Evolutionary conservation across 163 green algal genomes (phyloP), one percentile per base, ranked within the genome.

Genomic region (Chloroidium sp.): DNA sequence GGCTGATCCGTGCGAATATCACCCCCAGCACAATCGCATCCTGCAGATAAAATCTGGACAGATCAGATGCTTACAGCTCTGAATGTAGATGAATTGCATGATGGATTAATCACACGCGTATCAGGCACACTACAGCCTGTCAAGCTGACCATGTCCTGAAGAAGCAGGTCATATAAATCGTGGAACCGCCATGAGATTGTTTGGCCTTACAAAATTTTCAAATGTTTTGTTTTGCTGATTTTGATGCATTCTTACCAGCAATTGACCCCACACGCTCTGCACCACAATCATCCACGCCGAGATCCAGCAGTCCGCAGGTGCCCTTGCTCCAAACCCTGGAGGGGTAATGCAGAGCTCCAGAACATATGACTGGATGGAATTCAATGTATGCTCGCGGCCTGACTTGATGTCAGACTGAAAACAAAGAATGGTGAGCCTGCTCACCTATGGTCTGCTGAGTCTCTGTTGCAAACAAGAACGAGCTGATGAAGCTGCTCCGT

Each of bases 361-460:
- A 3, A 60, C 1, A 14, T 1, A 14, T 1, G 36, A 36, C 36
- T 36, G 36, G 36, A 36, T 36, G 36, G 36, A 36, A 36, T 36
- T 36, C 36, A 36, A 36, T 36, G 36, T 36, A 36, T 36, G 36
- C 36, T 36, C 36, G 36, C 36, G 36, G 36, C 36, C 36, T 36
- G 36, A 36, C 36, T 36, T 36, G 36, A 36, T 36, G 36, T 36
- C 36, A 36, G 36, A 36, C 36, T 74, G 68, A 80, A 64, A 36
- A 80, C 13, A 61, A 75, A 80, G 59, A 3, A 2, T 61, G 64
- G 36, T 36, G 36, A 36, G 36, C 36, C 36, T 36, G 2, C 90
- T 74, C 86, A 95, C 92, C 93, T 64, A 97, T 97, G 4, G 93
- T 97, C 80, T 94, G 89, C 80, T 95, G 90, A 3, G 91, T 96